Evolutionary conservation across 2,329 filamentous ascomycete species (phyloP).

Genomic region (Myriosclerotinia scirpicola): DNA sequence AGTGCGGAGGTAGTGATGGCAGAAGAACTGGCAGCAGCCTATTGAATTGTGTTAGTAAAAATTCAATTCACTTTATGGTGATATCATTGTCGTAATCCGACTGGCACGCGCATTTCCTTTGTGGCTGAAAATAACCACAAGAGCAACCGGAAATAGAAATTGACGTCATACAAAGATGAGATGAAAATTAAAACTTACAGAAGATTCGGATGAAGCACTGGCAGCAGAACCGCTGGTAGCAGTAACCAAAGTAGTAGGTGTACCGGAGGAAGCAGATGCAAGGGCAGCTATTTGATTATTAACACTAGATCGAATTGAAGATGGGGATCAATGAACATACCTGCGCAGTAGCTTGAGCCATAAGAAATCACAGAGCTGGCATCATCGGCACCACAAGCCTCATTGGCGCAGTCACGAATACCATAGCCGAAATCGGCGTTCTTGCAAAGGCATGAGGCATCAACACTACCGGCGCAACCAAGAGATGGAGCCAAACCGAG

Average conservation of each 20-base stretch:
- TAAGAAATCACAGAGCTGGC: slow-evolving; percentile 37
- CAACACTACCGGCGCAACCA: slow-evolving; percentile 42
- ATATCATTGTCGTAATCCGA: slow-evolving; percentile 3
- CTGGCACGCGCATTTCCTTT: neutral
- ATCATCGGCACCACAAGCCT: slow-evolving; percentile 42
- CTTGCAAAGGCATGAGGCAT: slow-evolving; percentile 47
- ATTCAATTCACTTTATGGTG: neutral
- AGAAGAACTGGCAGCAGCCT: slow-evolving; percentile 24
- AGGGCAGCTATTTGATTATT: neutral
- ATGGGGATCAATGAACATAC: slow-evolving; percentile 25
- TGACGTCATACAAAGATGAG: neutral
- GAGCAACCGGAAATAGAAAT: neutral
- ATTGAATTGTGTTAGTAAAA: slow-evolving; percentile 14
- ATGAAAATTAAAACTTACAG: slow-evolving; percentile 13
- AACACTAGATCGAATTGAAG: neutral
- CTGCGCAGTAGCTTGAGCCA: slow-evolving; percentile 35
- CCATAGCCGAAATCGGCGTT: slow-evolving; percentile 48
- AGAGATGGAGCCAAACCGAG: slow-evolving; percentile 44
- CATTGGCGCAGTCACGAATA: slow-evolving; percentile 49
- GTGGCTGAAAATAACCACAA: neutral
- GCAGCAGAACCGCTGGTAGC: slow-evolving; percentile 20
- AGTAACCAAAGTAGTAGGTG: slow-evolving; percentile 22
- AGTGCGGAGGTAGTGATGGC: slow-evolving; percentile 32
- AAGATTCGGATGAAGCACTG: slow-evolving; percentile 6
- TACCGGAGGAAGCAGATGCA: slow-evolving; percentile 21